Percentiles rank a stretch among this genome's conserved stretches.
Evolutionary conservation across 139 green algal species (phyloP).

Genomic region (Tetradesmus obliquus): DNA sequence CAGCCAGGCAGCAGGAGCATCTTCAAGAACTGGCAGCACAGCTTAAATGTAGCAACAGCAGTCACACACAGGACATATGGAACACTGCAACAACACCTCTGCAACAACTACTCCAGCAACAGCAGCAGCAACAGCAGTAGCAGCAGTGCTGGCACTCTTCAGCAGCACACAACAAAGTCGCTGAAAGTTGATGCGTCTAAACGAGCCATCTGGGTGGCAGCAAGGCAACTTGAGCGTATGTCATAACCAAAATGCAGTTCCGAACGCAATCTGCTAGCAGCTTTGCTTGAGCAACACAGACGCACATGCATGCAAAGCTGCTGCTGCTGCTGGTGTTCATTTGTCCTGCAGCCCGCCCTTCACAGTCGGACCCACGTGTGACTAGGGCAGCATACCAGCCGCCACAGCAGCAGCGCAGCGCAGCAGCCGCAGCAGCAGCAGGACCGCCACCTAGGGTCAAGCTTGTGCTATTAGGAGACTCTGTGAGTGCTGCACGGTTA

Average conservation of each 20-base stretch:
- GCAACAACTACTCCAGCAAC: neutral
- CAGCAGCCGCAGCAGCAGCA: conserved; percentile 1
- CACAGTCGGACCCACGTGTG: conserved; percentile 5
- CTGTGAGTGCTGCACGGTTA: conserved; percentile 38
- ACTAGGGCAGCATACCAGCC: neutral
- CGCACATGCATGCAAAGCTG: neutral
- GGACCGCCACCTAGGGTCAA: conserved; percentile 63
- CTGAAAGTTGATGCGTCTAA: too few species aligned
- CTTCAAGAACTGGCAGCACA: neutral
- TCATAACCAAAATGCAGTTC: too few species aligned
- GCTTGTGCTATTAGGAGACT: conserved; percentile 84
- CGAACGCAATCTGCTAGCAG: too few species aligned
- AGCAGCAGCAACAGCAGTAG: neutral
- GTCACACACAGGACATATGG: neutral
- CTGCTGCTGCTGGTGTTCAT: neutral
- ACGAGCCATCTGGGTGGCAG: too few species aligned
- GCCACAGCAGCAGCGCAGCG: conserved; percentile 1
- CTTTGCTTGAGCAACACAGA: neutral
- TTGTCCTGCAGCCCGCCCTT: neutral
- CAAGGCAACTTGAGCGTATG: too few species aligned
- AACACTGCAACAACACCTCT: neutral
- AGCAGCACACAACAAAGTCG: too few species aligned
- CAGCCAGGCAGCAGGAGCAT: neutral
- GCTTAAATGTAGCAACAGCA: neutral
- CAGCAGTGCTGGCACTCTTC: neutral